A percentile compares a stretch with the other conserved stretches of the same genome.
These are phyloP conservation scores for Pleodorina starrii DNA, from an alignment of 139 green algal genomes.

Conservation along the genomic window DNA sequence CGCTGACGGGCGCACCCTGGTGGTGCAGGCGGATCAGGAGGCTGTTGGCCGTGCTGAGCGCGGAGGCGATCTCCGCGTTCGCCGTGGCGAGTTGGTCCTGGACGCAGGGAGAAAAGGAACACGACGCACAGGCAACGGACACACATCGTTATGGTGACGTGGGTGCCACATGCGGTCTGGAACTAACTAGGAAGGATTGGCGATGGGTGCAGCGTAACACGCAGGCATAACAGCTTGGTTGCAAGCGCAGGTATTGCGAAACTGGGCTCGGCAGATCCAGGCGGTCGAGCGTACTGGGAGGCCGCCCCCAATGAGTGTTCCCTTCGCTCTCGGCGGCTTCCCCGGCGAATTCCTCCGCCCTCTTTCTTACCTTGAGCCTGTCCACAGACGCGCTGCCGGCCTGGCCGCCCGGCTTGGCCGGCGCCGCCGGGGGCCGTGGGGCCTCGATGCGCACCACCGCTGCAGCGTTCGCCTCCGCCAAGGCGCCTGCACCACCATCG, in stretches of 20 bases:
- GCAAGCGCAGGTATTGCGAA: no score
- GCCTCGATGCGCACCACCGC: not conserved
- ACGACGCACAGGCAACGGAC: no score
- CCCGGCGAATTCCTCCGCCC: no score
- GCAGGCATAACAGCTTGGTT: no score
- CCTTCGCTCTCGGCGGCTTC: no score
- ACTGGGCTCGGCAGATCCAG: no score
- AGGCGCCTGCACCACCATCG: constrained; percentile 11
- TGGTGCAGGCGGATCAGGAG: constrained; percentile 36
- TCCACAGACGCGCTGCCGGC: not conserved
- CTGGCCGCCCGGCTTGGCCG: not conserved
- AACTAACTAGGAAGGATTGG: no score
- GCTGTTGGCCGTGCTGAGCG: constrained; percentile 46
- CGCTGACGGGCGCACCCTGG: not conserved
- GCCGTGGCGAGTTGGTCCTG: constrained; percentile 51
- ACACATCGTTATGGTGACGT: no score
- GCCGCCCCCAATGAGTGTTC: no score
- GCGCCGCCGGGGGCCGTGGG: not conserved
- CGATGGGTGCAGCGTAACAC: no score
- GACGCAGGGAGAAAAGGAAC: not conserved
- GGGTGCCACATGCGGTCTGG: no score
- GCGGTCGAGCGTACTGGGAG: no score
- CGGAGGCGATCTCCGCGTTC: constrained; percentile 47
- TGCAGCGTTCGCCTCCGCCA: constrained; percentile 15
- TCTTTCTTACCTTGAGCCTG: not conserved